Conservation (phyloP, 768 basidiomycete genomes). For the Boletus pseudopeckii region DNA sequence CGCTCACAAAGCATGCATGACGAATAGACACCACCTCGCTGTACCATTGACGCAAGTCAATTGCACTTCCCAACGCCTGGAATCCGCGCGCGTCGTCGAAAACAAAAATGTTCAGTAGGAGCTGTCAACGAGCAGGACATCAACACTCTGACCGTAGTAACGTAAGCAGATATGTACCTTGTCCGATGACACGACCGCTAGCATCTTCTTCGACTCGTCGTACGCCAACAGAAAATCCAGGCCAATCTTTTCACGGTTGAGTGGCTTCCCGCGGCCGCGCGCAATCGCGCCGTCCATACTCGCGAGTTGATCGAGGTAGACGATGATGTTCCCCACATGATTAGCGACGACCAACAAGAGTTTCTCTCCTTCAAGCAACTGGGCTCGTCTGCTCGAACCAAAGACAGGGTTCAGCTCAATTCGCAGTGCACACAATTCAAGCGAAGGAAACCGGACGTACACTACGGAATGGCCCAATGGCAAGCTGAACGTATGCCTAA, state of each 20-base stretch:
- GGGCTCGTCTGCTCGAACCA: slow-evolving; percentile 31
- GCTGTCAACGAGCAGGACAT: slow-evolving; percentile 12
- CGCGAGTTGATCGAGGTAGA: slow-evolving; percentile 38
- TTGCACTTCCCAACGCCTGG: slow-evolving; percentile 38
- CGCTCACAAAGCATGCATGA: slow-evolving; percentile 43
- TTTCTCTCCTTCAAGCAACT: slow-evolving; percentile 40
- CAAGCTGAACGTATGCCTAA: slow-evolving; percentile 14
- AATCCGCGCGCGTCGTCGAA: slow-evolving; percentile 45
- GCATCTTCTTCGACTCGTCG: slow-evolving; percentile 49
- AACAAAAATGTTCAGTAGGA: slow-evolving; percentile 42
- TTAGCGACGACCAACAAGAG: slow-evolving; percentile 43
- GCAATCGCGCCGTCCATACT: slow-evolving; percentile 33
- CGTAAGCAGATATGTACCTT: slow-evolving; percentile 32
- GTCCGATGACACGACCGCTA: slow-evolving; percentile 42
- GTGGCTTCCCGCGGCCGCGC: slow-evolving; percentile 23
- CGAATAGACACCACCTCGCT: slow-evolving; percentile 24
- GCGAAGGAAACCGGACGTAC: neutral
- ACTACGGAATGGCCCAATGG: slow-evolving; percentile 18
- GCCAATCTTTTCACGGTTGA: slow-evolving; percentile 48
- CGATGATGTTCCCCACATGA: slow-evolving; percentile 28
- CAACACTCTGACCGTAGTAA: accelerated
- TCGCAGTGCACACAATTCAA: too few species aligned
- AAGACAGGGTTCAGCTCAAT: too few species aligned
- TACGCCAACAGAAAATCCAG: slow-evolving; percentile 44
- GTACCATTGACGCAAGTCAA: slow-evolving; percentile 47